Percentiles rank a stretch among this genome's conserved stretches.
These are phyloP conservation scores for Nannizziopsis barbatae DNA, from an alignment of 2,329 filamentous ascomycete species.

Conservation along the genomic window DNA sequence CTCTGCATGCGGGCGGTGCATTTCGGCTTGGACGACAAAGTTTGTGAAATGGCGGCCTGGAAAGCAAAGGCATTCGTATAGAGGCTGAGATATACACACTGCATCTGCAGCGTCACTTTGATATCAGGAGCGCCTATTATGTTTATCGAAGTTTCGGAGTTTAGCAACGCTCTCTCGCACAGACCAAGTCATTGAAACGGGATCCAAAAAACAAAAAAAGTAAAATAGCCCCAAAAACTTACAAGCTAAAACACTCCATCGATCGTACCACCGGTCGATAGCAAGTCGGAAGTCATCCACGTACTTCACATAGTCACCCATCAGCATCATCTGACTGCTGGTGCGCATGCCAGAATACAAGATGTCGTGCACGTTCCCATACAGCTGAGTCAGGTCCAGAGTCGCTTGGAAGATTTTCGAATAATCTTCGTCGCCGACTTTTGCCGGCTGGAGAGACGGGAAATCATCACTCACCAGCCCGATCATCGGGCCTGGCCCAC, in stretches of 20 bases:
- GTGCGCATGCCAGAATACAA: slow-evolving; percentile 60
- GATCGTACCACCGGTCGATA: slow-evolving; percentile 58
- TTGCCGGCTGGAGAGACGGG: slow-evolving; percentile 50
- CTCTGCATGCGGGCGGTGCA: slow-evolving; percentile 27
- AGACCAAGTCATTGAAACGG: not conserved
- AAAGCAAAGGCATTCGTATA: slow-evolving; percentile 69
- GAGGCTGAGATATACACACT: slow-evolving; percentile 60
- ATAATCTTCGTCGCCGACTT: slow-evolving; percentile 53
- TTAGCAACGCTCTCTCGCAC: not conserved
- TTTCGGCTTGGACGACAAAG: slow-evolving; percentile 32
- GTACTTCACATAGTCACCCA: slow-evolving; percentile 62
- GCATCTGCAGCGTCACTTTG: slow-evolving; percentile 56
- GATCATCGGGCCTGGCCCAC: slow-evolving; percentile 57
- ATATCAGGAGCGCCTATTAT: slow-evolving; percentile 48
- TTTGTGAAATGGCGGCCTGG: slow-evolving; percentile 54
- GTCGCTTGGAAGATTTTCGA: slow-evolving; percentile 60
- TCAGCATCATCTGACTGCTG: slow-evolving; percentile 57
- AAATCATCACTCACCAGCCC: slow-evolving; percentile 56
- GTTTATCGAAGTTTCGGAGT: not conserved
- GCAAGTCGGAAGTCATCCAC: slow-evolving; percentile 62
- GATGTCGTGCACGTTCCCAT: slow-evolving; percentile 63
- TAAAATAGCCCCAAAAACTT: slow-evolving; percentile 18
- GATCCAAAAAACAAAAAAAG: not conserved
- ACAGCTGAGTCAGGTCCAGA: slow-evolving; percentile 59
- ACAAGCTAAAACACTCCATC: slow-evolving; percentile 58